Conservation (phyloP, 768 basidiomycete genomes). For the Collybia sordida region DNA sequence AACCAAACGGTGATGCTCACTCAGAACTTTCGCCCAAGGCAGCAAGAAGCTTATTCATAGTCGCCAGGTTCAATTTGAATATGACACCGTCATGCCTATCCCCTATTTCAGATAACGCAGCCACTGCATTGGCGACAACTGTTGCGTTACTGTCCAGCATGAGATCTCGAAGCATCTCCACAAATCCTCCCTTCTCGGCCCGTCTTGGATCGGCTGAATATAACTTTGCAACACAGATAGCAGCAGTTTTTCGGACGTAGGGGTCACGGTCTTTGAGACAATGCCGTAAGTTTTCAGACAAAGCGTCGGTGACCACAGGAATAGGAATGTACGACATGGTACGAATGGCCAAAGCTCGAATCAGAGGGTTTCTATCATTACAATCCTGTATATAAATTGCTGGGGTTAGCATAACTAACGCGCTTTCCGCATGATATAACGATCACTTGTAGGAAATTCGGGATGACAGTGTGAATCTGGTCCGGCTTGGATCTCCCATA, state of each 20-base stretch:
- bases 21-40: conserved; percentile 97
- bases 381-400: conserved; percentile 67
- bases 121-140: conserved; percentile 96
- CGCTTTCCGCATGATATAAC: neutral
- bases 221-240: conserved; percentile 95
- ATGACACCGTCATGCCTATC: conserved; percentile 94
- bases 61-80: conserved; percentile 83
- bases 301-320: conserved; percentile 79
- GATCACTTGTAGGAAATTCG: conserved; percentile 82
- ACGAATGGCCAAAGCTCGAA: conserved; percentile 94
- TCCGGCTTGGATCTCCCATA: conserved; percentile 94
- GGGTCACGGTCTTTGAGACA: conserved; percentile 93
- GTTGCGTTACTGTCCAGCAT: conserved; percentile 94
- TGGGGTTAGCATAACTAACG: conserved; percentile 4
- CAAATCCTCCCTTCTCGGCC: conserved; percentile 89
- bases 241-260: conserved; percentile 98
- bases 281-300: conserved; percentile 89
- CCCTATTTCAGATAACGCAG: conserved; percentile 94
- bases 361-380: conserved; percentile 92
- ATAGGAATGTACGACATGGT: conserved; percentile 99
- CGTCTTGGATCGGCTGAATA: conserved; percentile 85
- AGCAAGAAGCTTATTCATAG: conserved; percentile 86
- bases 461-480: conserved; percentile 88
- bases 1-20: conserved; percentile 48
- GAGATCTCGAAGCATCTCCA: conserved; percentile 87